Base-by-base conservation (phyloP, 371 early-diverging fungal genomes). In the Haplosporangium sp. region DNA sequence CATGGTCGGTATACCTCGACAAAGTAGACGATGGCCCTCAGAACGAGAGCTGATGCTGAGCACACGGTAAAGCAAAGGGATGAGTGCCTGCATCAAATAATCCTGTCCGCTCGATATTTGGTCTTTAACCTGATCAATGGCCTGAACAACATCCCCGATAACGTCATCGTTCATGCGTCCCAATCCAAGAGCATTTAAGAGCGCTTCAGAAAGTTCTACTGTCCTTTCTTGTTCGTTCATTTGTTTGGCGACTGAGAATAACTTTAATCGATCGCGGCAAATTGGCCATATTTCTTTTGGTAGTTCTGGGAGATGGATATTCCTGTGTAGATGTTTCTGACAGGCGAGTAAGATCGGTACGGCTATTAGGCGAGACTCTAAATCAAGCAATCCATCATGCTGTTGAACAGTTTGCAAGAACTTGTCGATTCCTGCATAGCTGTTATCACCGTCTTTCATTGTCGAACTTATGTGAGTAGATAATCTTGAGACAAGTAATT, bases 21-120 rank as follows among this genome's bases (percentile, higher is more conserved):
- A 35, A 15, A 82, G 70, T n/a, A 82, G 52, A 1, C 76, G 72
- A 17, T 69, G 72, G 3, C 66, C 60, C 45, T 82, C 69, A 8
- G 59, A 63, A 11, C 63, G 68, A 11, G 82, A 69, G 34, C 82
- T 72, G 38, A 75, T 62, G 44, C 82, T 82, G 45, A 82, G 34
- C 27, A 67, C 34, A 11, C 82, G 72, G 48, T 82, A 82, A 27
- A 82, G 48, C 3, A 42, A 65, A 2, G 76, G 72, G 0, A 59
- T 45, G 7, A 76, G 15, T 17, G 61, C 53, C 19, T 35, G n/a
- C 17, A 34, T 40, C 6, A 67, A 37, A 2, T 44, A 38, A 10
- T 3, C 19, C 15, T 62, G 27, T 1, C 20, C 47, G 11, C 13
- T 2, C n/a, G 17, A 15, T 2, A 10, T 7, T 11, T 2, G 0